Evolutionary conservation across 2,329 filamentous ascomycete genomes (phyloP).

Genomic region (Fusarium agapanthi): DNA sequence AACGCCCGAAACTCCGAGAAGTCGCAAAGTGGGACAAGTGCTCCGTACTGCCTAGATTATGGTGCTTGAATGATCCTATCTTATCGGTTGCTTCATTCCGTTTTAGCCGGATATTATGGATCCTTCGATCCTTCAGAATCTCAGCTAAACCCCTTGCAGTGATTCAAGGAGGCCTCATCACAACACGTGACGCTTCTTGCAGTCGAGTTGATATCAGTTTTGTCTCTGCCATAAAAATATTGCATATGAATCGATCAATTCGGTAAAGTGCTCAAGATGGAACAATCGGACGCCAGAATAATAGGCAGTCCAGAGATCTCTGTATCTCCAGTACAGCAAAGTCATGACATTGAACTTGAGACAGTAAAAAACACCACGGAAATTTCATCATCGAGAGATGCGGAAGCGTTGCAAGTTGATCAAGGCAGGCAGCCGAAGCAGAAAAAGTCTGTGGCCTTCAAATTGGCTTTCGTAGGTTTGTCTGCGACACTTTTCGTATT

Average conservation of each 20-base stretch:
- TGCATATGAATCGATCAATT: accelerated
- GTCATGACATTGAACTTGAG: not conserved
- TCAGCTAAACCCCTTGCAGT: not conserved
- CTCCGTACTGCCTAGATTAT: no score
- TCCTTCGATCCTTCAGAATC: not conserved
- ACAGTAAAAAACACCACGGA: not conserved
- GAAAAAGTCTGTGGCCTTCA: conserved; percentile 13
- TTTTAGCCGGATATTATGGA: not conserved
- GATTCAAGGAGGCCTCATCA: conserved; percentile 7
- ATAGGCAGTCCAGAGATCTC: not conserved
- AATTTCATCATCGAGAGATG: not conserved
- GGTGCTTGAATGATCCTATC: not conserved
- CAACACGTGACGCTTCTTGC: not conserved
- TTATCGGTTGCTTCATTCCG: not conserved
- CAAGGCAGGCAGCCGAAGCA: not conserved
- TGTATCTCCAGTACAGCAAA: not conserved
- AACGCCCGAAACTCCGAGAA: no score
- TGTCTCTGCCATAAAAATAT: no score
- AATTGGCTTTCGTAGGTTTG: conserved; percentile 3
- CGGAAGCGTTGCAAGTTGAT: not conserved
- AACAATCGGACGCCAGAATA: not conserved
- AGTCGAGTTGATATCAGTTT: not conserved
- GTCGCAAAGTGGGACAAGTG: no score
- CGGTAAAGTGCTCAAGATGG: not conserved
- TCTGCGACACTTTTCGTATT: conserved; percentile 7